Base-by-base conservation (phyloP, 306 rosid species). In the Prunus padus region DNA sequence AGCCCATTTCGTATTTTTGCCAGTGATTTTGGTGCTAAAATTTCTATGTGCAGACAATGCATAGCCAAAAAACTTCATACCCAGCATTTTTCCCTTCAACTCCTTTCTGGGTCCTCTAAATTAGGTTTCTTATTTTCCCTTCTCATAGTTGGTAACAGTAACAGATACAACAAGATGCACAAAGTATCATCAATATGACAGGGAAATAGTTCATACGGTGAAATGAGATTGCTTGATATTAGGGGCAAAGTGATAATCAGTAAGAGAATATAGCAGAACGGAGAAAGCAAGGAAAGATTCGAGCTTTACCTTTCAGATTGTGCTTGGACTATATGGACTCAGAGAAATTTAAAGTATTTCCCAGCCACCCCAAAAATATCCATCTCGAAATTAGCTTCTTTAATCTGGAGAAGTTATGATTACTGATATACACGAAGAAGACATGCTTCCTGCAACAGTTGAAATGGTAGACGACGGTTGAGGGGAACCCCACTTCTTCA, bases 1-100 rank as follows among this genome's bases (percentile, higher is more conserved):
- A 66, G 25, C 11, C 67, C 63, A 57, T 13, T 62, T 26, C 30
- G 20, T 42, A 67, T 54, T 33, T 52, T 65, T 78, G 30, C 40
- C 69, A 68, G 20, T 8, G 26, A 56, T 25, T 44, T 65, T 76
- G 73, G 81, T 69, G 76, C 84, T 78, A 61, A 81, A 81, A 55
- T n/a, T 76, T 69, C 86, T 72, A 54, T 42, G 72, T 4, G 80
- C 55, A 76, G 56, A 5, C 18, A 62, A 31, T 42, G n/a, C 77
- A 73, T 31, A 19, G 64, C 78, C 72, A 46, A 74, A 64, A 45
- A 73, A 60, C 59, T 50, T 71, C 76, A 66, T 50, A 65, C 50
- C 51, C 67, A 80, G 0, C 50, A 71, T 69, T 65, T 22, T 28
- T 42, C 9, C 20, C 23, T 10, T 18, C 23, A 74, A 75, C 3